A percentile compares a stretch with the other conserved stretches of the same genome.
These are phyloP conservation scores for Ustilago loliicola DNA, from an alignment of 1,284 basidiomycete species.

Conservation along the genomic window DNA sequence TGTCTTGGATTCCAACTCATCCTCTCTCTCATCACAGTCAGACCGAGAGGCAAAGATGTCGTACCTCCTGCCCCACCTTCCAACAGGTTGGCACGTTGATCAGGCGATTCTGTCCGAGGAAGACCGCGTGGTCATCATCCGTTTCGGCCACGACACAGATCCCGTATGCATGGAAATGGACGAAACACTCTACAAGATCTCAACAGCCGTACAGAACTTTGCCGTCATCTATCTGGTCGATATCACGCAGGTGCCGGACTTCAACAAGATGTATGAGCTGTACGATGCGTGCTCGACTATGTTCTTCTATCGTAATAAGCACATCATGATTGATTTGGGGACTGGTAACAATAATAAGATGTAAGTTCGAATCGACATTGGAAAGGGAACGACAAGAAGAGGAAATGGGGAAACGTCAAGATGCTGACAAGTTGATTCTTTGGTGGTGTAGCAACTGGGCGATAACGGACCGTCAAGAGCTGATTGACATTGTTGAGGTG, in stretches of 20 bases:
- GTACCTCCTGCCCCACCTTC: conserved; percentile 86
- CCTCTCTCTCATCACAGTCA: background rate
- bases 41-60: conserved; percentile 66
- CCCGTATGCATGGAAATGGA: conserved; percentile 98
- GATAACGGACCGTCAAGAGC: conserved; percentile 70
- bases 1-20: background rate
- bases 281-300: conserved; percentile 61
- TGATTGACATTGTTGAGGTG: conserved; percentile 98
- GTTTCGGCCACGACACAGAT: conserved; percentile 92
- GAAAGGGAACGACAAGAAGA: background rate
- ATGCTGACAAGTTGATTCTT: background rate
- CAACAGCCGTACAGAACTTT: conserved; percentile 98
- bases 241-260: conserved; percentile 97
- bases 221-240: conserved; percentile 96
- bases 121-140: conserved; percentile 92
- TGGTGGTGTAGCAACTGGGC: conserved; percentile 64
- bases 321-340: conserved; percentile 99
- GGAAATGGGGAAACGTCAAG: background rate
- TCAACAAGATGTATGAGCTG: conserved; percentile 82
- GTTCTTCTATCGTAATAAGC: conserved; percentile 81
- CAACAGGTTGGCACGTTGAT: conserved; percentile 74
- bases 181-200: conserved; percentile 91
- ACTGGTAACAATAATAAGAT: conserved; percentile 99
- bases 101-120: conserved; percentile 97
- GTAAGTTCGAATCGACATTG: conserved; percentile 30